Conservation (phyloP, 305 asterid genomes). For the Fraxinus velutina region DNA sequence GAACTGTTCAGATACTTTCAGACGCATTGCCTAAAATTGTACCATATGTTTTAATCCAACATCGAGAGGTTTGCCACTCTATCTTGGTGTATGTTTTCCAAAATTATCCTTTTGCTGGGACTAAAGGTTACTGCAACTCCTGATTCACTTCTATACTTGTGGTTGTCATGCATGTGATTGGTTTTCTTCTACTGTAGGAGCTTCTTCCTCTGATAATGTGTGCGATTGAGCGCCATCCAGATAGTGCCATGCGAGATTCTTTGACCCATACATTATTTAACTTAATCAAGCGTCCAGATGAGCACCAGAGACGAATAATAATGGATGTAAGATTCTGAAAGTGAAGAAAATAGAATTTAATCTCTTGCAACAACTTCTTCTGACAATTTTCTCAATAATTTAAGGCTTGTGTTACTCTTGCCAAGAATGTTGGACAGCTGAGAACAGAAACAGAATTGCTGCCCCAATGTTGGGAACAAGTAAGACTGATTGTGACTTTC, state of each 20-base stretch:
- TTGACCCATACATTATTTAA: constrained; percentile 97
- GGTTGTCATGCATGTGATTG: constrained; percentile 20
- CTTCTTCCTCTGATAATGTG: constrained; percentile 99
- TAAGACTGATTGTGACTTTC: constrained; percentile 35
- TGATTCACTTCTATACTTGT: constrained; percentile 18
- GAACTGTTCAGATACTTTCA: constrained; percentile 87
- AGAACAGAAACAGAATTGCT: constrained; percentile 97
- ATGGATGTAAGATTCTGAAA: constrained; percentile 77
- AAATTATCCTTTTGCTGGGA: constrained; percentile 14
- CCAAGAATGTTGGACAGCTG: constrained; percentile 89
- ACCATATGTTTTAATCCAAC: constrained; percentile 93
- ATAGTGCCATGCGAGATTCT: constrained; percentile 80
- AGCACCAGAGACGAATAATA: constrained; percentile 87
- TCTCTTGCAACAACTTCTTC: constrained; percentile 20
- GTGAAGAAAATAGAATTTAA: constrained; percentile 25
- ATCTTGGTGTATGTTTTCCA: constrained; percentile 15
- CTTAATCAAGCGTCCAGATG: constrained; percentile 99
- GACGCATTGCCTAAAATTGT: constrained; percentile 88
- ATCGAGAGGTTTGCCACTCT: constrained; percentile 74
- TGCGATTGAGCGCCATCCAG: constrained; percentile 98
- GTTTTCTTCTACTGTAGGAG: constrained; percentile 51
- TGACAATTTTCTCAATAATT: constrained; percentile 27
- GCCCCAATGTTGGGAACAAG: constrained; percentile 99
- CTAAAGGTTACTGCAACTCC: constrained; percentile 10
- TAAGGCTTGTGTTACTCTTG: constrained; percentile 96